These are phyloP conservation scores for Plasmodium billcollinsi DNA, from an alignment of 169 alveolate species.

Conservation along the genomic window DNA sequence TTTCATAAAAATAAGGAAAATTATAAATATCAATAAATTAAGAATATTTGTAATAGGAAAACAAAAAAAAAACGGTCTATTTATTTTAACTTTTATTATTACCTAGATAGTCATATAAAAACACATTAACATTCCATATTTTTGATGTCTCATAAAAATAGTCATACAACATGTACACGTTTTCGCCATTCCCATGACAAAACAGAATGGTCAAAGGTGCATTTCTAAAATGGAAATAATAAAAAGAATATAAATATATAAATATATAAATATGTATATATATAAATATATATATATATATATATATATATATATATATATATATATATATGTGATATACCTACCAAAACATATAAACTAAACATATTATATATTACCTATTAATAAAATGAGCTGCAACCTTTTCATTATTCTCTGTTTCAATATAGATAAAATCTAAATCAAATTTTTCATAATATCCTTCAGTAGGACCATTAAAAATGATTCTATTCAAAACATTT, in stretches of 20 bases:
- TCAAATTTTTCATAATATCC: constrained; percentile 60
- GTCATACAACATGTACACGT: constrained; percentile 74
- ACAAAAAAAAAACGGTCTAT: constrained; percentile 6
- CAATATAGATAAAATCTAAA: constrained; percentile 65
- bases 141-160: constrained; percentile 60
- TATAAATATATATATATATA: constrained; percentile 8
- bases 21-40: constrained; percentile 10
- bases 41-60: constrained; percentile 3
- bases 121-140: constrained; percentile 70
- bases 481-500: constrained; percentile 46
- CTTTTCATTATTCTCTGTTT: constrained; percentile 47
- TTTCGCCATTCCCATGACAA: constrained; percentile 74
- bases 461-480: constrained; percentile 61
- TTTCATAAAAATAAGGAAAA: neutral
- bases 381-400: constrained; percentile 72
- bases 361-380: constrained; percentile 26
- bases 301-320: constrained; percentile 7
- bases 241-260: neutral
- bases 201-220: constrained; percentile 63
- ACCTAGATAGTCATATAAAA: constrained; percentile 69
- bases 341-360: neutral
- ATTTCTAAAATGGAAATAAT: constrained; percentile 19
- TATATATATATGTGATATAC: constrained; percentile 5
- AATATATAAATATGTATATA: constrained; percentile 1
- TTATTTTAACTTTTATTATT: constrained; percentile 20